phyloP scores from a whole-genome alignment of 331 rosid genomes.

The Quercus tomentella region DNA sequence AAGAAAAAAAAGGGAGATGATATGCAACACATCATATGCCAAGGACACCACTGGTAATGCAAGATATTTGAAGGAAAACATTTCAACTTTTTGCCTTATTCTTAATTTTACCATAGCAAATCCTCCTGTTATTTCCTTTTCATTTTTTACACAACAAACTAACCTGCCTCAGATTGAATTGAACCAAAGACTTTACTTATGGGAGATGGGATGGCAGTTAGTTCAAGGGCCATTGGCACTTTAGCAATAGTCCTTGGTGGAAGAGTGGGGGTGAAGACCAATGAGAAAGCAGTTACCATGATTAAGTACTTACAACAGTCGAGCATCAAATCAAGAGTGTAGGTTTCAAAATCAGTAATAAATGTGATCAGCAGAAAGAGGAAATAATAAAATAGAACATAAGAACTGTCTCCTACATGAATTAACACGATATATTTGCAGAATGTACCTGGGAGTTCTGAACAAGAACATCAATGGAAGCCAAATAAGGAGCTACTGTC shows the following conservation, averaged over 20 bases:
- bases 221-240: not conserved
- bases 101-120: not conserved
- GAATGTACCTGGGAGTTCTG: slow-evolving; percentile 89
- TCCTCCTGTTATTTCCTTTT: not conserved
- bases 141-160: not conserved
- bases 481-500: slow-evolving; percentile 88
- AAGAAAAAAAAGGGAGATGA: not conserved
- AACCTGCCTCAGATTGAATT: not conserved
- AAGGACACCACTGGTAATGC: not conserved
- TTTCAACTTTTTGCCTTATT: not conserved
- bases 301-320: not conserved
- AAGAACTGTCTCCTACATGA: slow-evolving; percentile 2
- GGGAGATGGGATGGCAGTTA: not conserved
- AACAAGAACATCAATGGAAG: slow-evolving; percentile 91
- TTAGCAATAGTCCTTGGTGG: not conserved
- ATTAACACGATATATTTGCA: slow-evolving; percentile 6
- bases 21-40: not conserved
- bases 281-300: not conserved
- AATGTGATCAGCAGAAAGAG: not conserved
- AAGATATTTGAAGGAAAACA: not conserved
- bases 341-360: not conserved
- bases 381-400: not conserved
- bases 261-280: not conserved
- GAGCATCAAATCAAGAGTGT: not conserved
- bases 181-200: not conserved